Evolutionary conservation across 1,284 basidiomycete species (phyloP).

Genomic region (Pseudozyma hubeiensis): DNA sequence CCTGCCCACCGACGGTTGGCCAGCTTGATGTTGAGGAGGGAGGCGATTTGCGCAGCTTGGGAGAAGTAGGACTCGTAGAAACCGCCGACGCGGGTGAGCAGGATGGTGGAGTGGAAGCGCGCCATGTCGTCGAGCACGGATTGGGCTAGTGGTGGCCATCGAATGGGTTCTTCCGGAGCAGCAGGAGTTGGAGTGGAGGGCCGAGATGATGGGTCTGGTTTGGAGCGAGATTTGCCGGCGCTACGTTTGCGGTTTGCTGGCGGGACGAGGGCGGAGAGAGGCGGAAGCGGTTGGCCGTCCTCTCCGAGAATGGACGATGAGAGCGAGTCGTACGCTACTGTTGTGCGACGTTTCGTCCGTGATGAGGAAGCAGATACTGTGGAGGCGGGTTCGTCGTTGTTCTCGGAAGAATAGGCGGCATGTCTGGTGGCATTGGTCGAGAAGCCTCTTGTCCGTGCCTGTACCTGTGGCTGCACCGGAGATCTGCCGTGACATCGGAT

Average conservation of each 20-base stretch:
- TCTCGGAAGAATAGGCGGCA: background rate
- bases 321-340: conserved; percentile 29
- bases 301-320: conserved; percentile 8
- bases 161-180: background rate
- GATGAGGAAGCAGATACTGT: background rate
- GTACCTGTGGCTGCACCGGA: background rate
- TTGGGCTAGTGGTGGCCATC: conserved; percentile 64
- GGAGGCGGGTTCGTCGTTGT: background rate
- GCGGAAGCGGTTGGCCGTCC: conserved; percentile 21
- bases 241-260: conserved; percentile 10
- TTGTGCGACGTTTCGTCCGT: conserved; percentile 20
- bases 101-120: conserved; percentile 58
- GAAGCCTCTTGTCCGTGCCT: background rate
- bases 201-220: background rate
- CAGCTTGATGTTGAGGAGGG: conserved; percentile 60
- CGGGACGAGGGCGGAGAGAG: conserved; percentile 9
- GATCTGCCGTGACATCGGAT: background rate
- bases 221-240: background rate
- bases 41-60: conserved; percentile 60
- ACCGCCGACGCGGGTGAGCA: conserved; percentile 65
- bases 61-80: conserved; percentile 68
- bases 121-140: conserved; percentile 60
- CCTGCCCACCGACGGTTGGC: conserved; percentile 60
- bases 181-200: background rate
- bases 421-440: background rate